phyloP scores from a whole-genome alignment of 164 flowering plant genomes.

The Litsea cubeba region DNA sequence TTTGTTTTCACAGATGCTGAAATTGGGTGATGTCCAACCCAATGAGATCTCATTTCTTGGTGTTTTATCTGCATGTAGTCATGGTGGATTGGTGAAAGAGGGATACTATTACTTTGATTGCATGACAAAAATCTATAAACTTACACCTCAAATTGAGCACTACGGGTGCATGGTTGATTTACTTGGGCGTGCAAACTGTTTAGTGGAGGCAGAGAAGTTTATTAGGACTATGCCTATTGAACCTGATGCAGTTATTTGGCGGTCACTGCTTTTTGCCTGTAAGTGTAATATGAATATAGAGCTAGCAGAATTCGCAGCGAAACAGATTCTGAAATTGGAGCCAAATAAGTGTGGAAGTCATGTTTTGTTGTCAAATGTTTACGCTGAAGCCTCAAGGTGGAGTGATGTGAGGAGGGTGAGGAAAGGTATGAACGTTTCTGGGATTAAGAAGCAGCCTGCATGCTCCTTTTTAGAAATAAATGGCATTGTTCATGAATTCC shows the following conservation, averaged over 20 bases:
- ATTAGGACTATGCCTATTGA: slow-evolving; percentile 23
- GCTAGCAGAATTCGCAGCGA: slow-evolving; percentile 27
- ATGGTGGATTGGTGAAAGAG: slow-evolving; percentile 32
- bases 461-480: slow-evolving; percentile 30
- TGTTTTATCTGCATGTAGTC: slow-evolving; percentile 34
- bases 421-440: slow-evolving; percentile 18
- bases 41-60: slow-evolving; percentile 34
- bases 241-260: slow-evolving; percentile 39
- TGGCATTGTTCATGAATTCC: slow-evolving; percentile 31
- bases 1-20: slow-evolving; percentile 25
- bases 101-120: slow-evolving; percentile 19
- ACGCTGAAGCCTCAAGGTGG: slow-evolving; percentile 32
- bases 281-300: slow-evolving; percentile 18
- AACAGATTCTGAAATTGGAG: slow-evolving; percentile 24
- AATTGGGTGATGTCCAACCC: slow-evolving; percentile 20
- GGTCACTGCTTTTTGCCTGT: slow-evolving; percentile 31
- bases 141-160: slow-evolving; percentile 28
- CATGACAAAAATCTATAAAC: slow-evolving; percentile 24
- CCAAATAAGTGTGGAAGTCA: slow-evolving; percentile 25
- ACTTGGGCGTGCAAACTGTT: slow-evolving; percentile 35
- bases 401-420: slow-evolving; percentile 28
- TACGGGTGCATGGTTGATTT: slow-evolving; percentile 36
- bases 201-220: slow-evolving; percentile 24
- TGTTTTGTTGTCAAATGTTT: slow-evolving; percentile 29
- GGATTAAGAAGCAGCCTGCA: slow-evolving; percentile 28